Evolutionary conservation across 1,284 basidiomycete genomes (phyloP).

Genomic region (Laetiporus sulphureus): DNA sequence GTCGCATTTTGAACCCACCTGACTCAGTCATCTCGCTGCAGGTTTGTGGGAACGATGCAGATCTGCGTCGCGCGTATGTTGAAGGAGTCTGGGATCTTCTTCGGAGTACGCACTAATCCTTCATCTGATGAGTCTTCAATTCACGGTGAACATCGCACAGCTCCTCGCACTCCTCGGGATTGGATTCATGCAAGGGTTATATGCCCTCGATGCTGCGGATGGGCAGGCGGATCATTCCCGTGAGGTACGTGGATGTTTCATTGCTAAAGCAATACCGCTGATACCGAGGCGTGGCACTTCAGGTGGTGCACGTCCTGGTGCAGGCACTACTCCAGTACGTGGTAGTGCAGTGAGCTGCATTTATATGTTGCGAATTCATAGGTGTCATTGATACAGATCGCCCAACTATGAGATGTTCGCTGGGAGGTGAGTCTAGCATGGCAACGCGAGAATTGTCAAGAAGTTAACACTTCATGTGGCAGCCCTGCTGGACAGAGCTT

Average conservation of each 20-base stretch:
- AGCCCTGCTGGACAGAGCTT: conserved; percentile 69
- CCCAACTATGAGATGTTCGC: conserved; percentile 74
- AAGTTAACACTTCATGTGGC: neutral
- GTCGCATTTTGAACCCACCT: neutral
- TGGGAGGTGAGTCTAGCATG: conserved; percentile 32
- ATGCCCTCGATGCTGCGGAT: conserved; percentile 88
- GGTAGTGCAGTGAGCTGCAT: neutral
- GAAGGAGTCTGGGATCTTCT: conserved; percentile 90
- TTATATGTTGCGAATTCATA: conserved; percentile 1
- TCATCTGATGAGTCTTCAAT: too few species aligned
- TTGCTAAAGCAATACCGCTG: neutral
- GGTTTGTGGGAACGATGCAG: conserved; percentile 80
- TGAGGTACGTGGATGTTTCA: conserved; percentile 28
- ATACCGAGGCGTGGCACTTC: neutral
- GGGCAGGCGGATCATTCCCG: conserved; percentile 56
- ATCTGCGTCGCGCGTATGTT: conserved; percentile 87
- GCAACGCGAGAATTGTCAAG: neutral
- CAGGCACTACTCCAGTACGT: conserved; percentile 77
- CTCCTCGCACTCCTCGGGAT: conserved; percentile 75
- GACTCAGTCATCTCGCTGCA: conserved; percentile 17
- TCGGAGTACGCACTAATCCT: conserved; percentile 64
- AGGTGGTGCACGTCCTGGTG: conserved; percentile 72
- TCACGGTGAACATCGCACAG: too few species aligned
- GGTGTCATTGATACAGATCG: conserved; percentile 36
- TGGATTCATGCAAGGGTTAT: conserved; percentile 84